Evolutionary conservation across 345 rosid species (phyloP).

Genomic region (Reutealis trisperma): DNA sequence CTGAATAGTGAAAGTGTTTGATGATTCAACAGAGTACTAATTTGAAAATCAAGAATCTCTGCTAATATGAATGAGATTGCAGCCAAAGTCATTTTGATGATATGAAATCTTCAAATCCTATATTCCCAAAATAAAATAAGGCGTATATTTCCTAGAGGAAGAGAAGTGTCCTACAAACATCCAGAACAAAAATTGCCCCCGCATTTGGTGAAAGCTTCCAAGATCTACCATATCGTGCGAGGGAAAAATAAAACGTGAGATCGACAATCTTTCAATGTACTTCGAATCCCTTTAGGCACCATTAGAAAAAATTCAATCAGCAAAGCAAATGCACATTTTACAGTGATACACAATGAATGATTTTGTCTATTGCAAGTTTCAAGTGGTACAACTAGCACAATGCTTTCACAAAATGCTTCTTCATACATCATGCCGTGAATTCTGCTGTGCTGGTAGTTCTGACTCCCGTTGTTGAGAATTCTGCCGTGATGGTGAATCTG

Average conservation of each 20-base stretch:
- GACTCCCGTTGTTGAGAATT: neutral
- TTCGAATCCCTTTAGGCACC: neutral
- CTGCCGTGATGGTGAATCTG: slow-evolving; percentile 2
- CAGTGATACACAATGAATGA: slow-evolving; percentile 22
- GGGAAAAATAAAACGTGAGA: neutral
- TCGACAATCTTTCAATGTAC: neutral
- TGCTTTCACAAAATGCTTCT: slow-evolving; percentile 2
- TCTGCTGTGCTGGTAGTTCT: slow-evolving; percentile 1
- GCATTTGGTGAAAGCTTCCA: neutral
- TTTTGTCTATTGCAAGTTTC: neutral
- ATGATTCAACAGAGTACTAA: too few species aligned
- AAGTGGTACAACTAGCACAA: neutral
- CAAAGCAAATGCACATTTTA: slow-evolving; percentile 23
- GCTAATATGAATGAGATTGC: too few species aligned
- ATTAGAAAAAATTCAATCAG: slow-evolving; percentile 10
- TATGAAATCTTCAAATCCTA: too few species aligned
- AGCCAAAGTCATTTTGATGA: too few species aligned
- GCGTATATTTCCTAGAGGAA: neutral
- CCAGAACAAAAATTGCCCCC: neutral
- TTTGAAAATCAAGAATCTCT: too few species aligned
- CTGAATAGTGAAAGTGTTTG: too few species aligned
- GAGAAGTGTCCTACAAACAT: neutral
- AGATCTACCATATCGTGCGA: neutral
- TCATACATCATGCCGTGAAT: slow-evolving; percentile 16
- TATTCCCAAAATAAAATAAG: too few species aligned